Conservation (phyloP, 1,284 basidiomycete species). For the Heterobasidion irregulare region DNA sequence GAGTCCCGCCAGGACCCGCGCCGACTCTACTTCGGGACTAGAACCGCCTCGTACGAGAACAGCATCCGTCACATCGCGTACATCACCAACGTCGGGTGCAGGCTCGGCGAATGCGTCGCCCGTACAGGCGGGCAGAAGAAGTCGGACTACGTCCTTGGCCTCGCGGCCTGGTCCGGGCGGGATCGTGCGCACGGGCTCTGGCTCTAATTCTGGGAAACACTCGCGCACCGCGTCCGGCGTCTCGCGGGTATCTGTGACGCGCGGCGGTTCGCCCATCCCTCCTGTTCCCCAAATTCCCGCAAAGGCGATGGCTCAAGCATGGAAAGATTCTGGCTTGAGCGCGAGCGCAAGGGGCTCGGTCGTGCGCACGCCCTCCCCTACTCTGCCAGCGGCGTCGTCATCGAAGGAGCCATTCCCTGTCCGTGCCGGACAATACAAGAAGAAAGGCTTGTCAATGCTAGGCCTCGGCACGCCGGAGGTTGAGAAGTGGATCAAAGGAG, state of each 20-base stretch:
- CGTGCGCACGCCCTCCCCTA: conserved; percentile 44
- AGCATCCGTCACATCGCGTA: conserved; percentile 3
- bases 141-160: conserved; percentile 10
- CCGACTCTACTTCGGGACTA: background rate
- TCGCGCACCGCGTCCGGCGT: conserved; percentile 8
- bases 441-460: conserved; percentile 19
- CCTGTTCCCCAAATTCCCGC: conserved; percentile 12
- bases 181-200: conserved; percentile 13
- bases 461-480: conserved; percentile 43
- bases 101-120: conserved; percentile 5
- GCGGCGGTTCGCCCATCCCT: conserved; percentile 14
- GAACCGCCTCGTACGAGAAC: conserved; percentile 9
- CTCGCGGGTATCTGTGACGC: conserved; percentile 11
- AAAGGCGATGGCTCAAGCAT: conserved; percentile 7
- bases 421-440: conserved; percentile 2
- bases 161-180: conserved; percentile 5
- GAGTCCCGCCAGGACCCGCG: conserved; percentile 12
- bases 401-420: conserved; percentile 13
- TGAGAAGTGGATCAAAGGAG: conserved; percentile 33
- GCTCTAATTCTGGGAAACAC: conserved; percentile 14
- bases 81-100: background rate
- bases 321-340: background rate
- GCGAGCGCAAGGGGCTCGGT: background rate
- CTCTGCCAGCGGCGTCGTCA: conserved; percentile 26
- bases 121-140: background rate